These are phyloP conservation scores for Nicotiana tabacum DNA, from an alignment of 257 asterid species.

Conservation along the genomic window DNA sequence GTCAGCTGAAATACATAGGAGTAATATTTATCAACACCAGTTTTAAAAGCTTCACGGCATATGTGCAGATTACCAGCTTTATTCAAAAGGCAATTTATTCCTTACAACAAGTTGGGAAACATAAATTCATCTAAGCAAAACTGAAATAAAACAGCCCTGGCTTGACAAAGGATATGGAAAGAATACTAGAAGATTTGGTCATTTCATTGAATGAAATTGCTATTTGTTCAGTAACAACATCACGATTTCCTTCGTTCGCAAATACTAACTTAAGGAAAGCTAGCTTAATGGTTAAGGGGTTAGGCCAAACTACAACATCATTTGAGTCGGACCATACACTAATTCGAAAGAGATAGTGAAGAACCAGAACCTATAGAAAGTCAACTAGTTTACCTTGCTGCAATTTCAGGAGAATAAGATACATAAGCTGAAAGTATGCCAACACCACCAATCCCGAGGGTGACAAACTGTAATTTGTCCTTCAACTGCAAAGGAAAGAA, in stretches of 20 bases:
- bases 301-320: not conserved
- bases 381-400: slow-evolving; percentile 49
- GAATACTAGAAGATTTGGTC: not conserved
- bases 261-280: not conserved
- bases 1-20: not conserved
- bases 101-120: not conserved
- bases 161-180: not conserved
- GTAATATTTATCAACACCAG: not conserved
- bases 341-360: not conserved
- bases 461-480: slow-evolving; percentile 64
- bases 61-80: not conserved
- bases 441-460: slow-evolving; percentile 73
- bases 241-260: not conserved
- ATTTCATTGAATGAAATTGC: not conserved
- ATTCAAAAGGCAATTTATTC: not conserved
- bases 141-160: not conserved
- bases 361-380: slow-evolving; percentile 1
- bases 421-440: slow-evolving; percentile 74
- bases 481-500: slow-evolving; percentile 54
- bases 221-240: not conserved
- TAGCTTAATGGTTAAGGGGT: not conserved
- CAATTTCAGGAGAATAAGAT: slow-evolving; percentile 79
- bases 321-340: not conserved
- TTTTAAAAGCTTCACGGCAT: not conserved
- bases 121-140: not conserved